A percentile compares a stretch with the other conserved stretches of the same genome.
phyloP scores from a whole-genome alignment of 352 stramenopile species.

The Globisporangium yorkense region DNA sequence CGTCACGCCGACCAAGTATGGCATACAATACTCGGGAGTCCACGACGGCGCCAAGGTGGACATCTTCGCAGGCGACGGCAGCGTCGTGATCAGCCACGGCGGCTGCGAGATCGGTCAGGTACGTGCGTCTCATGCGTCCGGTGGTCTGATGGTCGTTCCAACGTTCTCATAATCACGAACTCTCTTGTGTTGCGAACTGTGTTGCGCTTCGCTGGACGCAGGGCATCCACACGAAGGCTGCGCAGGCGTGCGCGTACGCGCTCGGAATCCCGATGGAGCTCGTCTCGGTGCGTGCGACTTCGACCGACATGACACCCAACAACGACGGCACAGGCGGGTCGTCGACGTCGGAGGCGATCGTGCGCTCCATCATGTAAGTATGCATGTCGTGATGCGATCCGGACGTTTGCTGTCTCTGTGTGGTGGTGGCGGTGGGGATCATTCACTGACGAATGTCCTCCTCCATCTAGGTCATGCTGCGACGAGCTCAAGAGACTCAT shows the following conservation, averaged over 20 bases:
- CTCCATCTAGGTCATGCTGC: slow-evolving; percentile 29
- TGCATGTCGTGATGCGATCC: background rate
- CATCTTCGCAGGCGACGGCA: slow-evolving; percentile 78
- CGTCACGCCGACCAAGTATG: slow-evolving; percentile 90
- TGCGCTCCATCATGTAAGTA: slow-evolving; percentile 26
- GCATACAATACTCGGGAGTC: slow-evolving; percentile 90
- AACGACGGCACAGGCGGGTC: slow-evolving; percentile 37
- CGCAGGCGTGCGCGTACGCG: slow-evolving; percentile 38
- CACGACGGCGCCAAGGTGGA: slow-evolving; percentile 31
- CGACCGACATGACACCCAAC: slow-evolving; percentile 48
- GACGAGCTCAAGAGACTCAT: slow-evolving; percentile 32
- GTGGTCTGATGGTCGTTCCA: background rate
- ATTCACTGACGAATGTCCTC: slow-evolving; percentile 9
- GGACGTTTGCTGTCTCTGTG: background rate
- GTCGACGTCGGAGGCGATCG: slow-evolving; percentile 52
- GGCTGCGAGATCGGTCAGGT: slow-evolving; percentile 97
- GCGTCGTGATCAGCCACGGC: slow-evolving; percentile 93
- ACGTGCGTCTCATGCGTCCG: slow-evolving; percentile 16
- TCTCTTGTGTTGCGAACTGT: background rate
- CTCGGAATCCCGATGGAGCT: slow-evolving; percentile 31
- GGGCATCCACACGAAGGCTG: slow-evolving; percentile 67
- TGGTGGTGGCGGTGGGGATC: background rate
- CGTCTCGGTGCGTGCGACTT: slow-evolving; percentile 39
- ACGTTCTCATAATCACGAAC: background rate
- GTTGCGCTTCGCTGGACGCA: slow-evolving; percentile 9